Evolutionary conservation across 768 basidiomycete genomes (phyloP), one percentile per base, ranked within the genome.

Genomic region (Melanogaster broomeanus): DNA sequence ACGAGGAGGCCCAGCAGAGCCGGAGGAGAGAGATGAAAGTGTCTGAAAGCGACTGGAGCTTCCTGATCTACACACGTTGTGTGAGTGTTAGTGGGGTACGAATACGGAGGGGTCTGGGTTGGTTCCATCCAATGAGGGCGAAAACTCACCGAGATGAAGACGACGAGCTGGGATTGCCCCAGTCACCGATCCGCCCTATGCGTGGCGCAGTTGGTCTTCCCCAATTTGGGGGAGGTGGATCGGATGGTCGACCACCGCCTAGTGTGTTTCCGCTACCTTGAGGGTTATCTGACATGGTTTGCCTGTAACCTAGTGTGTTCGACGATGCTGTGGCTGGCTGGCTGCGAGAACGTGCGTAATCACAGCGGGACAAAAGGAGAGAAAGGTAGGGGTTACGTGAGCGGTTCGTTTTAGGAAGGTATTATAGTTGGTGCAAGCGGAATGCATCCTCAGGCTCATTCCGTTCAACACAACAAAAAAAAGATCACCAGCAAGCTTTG

Each of bases 141-240:
- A 2, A 19, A 41, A 47, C 35, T 54, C 53, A 66, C 64, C 31
- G 44, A 12, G 56, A 21, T 31, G 55, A 30, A 52, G 57, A 31
- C 3, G 54, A 35, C 41, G 76, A 66, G 62, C 47, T 49, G 56
- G 33, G 16, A 13, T 25, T 34, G 44, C 52, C 60, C 81, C 80
- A 80, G 50, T 78, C 74, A 13, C 82, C 83, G 52, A 84, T 73
- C 40, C 82, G 73, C 19, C 81, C 82, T 6, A 81, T 68, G 49
- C 80, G 72, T 16, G 74, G 72, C 48, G 66, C 58, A 19, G 73
- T 42, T 6, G 74, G 70, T 21, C 73, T 67, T 16, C 69, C 65
- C 81, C 81, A 81, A 7, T 64, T 61, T 11, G 72, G 49, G 2
- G 84, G 82, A 11, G 81, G 64, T 28, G 78, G 76, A 56, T 84